Evolutionary conservation across 225 moss, liverwort and hornwort genomes (phyloP), one percentile per base, ranked within the genome.

Genomic region (Pseudisothecium myosuroides): DNA sequence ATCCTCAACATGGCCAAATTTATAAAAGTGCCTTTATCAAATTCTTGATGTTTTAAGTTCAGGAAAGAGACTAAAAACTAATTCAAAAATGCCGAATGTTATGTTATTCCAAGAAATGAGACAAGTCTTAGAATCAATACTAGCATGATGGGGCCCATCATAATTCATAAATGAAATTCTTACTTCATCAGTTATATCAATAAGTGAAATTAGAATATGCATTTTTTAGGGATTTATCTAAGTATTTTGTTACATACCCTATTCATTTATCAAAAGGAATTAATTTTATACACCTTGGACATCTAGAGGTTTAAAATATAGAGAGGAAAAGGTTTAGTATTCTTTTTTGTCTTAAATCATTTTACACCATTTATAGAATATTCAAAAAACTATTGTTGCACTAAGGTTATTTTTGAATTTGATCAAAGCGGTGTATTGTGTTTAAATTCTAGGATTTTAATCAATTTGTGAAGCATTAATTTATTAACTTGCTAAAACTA

Each of bases 361-460:
- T 49, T 49, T 75, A 12, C 12, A 49, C 49, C 7, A 32, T 49
- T 31, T 45, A 17, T 10, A 28, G 5, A 45, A 29, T 28, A 28
- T 28, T 45, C 0, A 17, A 47, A 10, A 47, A 11, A 47, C 28
- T 73, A 73, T 9, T 3, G 45, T 28, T 43, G 16, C 9, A 74
- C 1, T 10, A 6, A 18, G 6, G 2, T 47, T 29, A 10, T 73
- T 73, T 73, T 73, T 32, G 1, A 76, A 52, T 52, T 34, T 76
- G 5, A 22, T 31, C 2, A 4, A 12, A 49, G 19, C 20, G 5
- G 24, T 24, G 12, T 8, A 1, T 41, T 27, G 3, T 2, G 0
- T 13, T 72, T 15, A 5, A 26, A 71, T 24, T 41, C 14, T 71
- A 14, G 26, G 1, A 26, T 41, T 71, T 41, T 9, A 71, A 41